Percentiles rank a stretch among this genome's conserved stretches.
Conservation (phyloP, 192 early-diverging fungal genomes). For the Gamsiella multidivaricata region DNA sequence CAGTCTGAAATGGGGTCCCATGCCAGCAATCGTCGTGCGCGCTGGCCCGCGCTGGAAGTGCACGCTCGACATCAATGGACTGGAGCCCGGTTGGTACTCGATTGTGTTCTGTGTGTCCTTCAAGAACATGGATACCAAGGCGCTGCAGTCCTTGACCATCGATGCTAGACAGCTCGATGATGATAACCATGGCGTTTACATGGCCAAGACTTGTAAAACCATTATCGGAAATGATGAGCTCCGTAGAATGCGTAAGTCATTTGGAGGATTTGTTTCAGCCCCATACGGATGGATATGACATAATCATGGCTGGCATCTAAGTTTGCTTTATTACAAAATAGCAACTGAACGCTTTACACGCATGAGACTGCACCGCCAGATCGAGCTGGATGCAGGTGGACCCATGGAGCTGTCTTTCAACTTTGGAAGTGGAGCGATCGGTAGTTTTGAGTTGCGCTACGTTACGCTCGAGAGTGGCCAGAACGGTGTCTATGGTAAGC, state of each 20-base stretch:
- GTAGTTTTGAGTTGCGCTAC: slow-evolving; percentile 17
- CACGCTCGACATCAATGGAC: slow-evolving; percentile 1
- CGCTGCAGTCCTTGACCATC: slow-evolving; percentile 8
- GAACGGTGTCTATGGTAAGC: slow-evolving; percentile 14
- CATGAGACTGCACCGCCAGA: slow-evolving; percentile 18
- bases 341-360: slow-evolving; percentile 18
- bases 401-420: slow-evolving; percentile 18
- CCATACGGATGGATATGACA: too few relatives aligned
- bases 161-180: slow-evolving; percentile 19
- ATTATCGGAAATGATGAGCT: slow-evolving; percentile 12
- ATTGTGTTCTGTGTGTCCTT: slow-evolving; percentile 17
- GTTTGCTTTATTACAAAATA: neutral
- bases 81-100: slow-evolving; percentile 24
- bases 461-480: slow-evolving; percentile 2
- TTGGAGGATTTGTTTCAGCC: too few relatives aligned
- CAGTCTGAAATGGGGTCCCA: slow-evolving; percentile 8
- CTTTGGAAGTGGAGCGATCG: slow-evolving; percentile 9
- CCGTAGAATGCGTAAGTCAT: slow-evolving; percentile 12
- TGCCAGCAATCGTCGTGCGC: slow-evolving; percentile 11
- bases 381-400: slow-evolving; percentile 16
- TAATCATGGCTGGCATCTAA: neutral
- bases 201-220: slow-evolving; percentile 16
- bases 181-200: slow-evolving; percentile 20
- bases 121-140: slow-evolving; percentile 25
- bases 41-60: slow-evolving; percentile 22